These are phyloP conservation scores for Tuber indicum DNA, from an alignment of 495 filamentous ascomycete genomes.

Conservation along the genomic window DNA sequence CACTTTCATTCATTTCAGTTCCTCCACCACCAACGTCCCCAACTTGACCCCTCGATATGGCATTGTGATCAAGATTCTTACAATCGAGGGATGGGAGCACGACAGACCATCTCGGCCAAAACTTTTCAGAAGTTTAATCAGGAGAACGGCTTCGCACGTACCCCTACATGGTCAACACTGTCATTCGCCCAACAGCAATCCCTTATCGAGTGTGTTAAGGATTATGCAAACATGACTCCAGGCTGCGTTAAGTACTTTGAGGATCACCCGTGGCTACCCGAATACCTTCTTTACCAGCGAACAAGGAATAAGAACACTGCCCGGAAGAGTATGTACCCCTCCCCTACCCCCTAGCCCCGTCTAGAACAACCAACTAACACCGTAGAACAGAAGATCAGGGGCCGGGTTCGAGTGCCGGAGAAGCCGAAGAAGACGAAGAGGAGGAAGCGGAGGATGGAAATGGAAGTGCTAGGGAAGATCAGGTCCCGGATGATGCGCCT, in stretches of 20 bases:
- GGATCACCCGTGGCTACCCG: slow-evolving; percentile 3
- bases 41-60: background rate
- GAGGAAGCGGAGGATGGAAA: background rate
- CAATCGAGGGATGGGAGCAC: background rate
- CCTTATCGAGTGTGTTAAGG: background rate
- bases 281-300: slow-evolving; percentile 1
- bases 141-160: background rate
- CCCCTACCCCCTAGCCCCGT: background rate
- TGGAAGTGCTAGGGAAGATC: background rate
- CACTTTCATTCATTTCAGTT: background rate
- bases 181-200: background rate
- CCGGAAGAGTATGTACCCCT: background rate
- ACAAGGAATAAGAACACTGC: slow-evolving; percentile 2
- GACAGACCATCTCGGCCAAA: slow-evolving; percentile 3
- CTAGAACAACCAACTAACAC: slow-evolving; percentile 1
- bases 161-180: slow-evolving; percentile 4
- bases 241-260: background rate
- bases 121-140: slow-evolving; percentile 1
- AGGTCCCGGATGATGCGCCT: background rate
- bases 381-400: background rate
- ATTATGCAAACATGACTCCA: background rate
- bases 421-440: slow-evolving; percentile 1
- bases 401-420: background rate
- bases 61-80: background rate
- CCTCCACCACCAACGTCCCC: background rate